Conservation (phyloP, 116 monocot genomes). For the Papilionanthe hybrid region DNA sequence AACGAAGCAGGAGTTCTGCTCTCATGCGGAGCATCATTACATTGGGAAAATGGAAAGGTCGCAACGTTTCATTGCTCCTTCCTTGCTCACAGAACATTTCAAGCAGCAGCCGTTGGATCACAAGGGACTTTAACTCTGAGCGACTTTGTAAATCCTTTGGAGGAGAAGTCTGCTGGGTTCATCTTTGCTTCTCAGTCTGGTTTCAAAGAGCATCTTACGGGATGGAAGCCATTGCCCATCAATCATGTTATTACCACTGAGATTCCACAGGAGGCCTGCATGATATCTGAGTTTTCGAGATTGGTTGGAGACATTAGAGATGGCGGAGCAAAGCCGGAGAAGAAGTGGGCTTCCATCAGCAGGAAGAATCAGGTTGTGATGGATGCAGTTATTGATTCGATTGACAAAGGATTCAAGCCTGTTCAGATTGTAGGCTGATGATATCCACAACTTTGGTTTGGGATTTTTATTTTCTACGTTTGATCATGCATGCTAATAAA, state of each 20-base stretch:
- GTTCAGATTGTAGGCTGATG: constrained; percentile 23
- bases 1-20: constrained; percentile 52
- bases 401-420: constrained; percentile 51
- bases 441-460: no score
- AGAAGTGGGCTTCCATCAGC: constrained; percentile 55
- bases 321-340: constrained; percentile 42
- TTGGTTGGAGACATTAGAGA: constrained; percentile 41
- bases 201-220: constrained; percentile 15
- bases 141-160: constrained; percentile 63
- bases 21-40: constrained; percentile 44
- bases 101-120: constrained; percentile 37
- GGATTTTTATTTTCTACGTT: no score
- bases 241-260: constrained; percentile 45
- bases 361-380: constrained; percentile 80
- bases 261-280: constrained; percentile 64
- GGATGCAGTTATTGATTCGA: constrained; percentile 73
- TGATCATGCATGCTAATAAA: no score
- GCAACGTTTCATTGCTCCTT: constrained; percentile 72
- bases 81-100: constrained; percentile 47
- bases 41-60: constrained; percentile 51
- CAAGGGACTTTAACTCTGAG: constrained; percentile 44
- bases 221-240: constrained; percentile 42
- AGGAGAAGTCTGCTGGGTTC: constrained; percentile 40
- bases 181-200: constrained; percentile 18
- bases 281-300: constrained; percentile 74